Evolutionary conservation across 2,329 filamentous ascomycete species (phyloP), one percentile per base, ranked within the genome.

Genomic region (Achaetomium macrosporum): DNA sequence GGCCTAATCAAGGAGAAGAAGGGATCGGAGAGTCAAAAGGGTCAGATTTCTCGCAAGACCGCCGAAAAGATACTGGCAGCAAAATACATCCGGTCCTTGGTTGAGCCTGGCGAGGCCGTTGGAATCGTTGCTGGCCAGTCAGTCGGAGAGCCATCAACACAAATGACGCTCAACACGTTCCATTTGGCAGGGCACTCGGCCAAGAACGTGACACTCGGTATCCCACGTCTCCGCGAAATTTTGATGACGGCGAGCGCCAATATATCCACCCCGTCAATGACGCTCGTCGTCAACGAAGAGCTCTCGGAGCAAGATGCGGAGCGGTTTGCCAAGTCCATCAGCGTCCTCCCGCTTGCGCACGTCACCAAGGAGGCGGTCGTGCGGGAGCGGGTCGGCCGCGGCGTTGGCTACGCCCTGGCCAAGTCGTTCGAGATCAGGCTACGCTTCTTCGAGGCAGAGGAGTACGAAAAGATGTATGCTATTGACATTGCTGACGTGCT

Each of bases 101-200:
- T 96, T 20, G 92, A 99, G 63, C 90, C 93, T 29, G 93, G 93
- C 42, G 95, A 99, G 73, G 92, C 93, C 25, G 91, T 99, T 25
- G 93, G 93, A 60, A 95, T 99, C 58, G 89, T 99, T 54, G 95
- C 95, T 47, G 91, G 91, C 10, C 93, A 99, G 71, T 97, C 92
- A 31, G 85, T 99, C 40, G 93, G 93, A 66, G 95, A 99, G 67
- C 93, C 95, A 9, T 96, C 91, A 2, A 99, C 93, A 11, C 93
- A 99, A 70, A 99, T 99, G 95, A 99, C 95, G 8, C 76, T 99
- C 51, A 99, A 99, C 73, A 99, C 95, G 29, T 99, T 99, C 82
- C 93, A 99, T 80, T 88, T 99, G 81, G 93, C 93, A 70, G 93
- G 93, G 66, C 92, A 97, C 76, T 91, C 93, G 17, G 87, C 93